Evolutionary conservation across 192 early-diverging fungal species (phyloP).

Genomic region (Diversispora epigaea): DNA sequence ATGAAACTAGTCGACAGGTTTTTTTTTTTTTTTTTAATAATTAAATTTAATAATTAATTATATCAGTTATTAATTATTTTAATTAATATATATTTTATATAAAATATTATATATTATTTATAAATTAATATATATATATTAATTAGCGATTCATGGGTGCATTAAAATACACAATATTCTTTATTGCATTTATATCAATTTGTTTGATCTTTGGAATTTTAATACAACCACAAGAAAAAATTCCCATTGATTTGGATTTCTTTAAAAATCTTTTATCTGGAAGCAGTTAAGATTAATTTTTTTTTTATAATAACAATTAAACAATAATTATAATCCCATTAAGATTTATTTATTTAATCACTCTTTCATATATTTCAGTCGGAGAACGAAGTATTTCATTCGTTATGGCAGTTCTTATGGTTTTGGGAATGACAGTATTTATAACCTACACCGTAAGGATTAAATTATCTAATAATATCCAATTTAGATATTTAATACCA

Average conservation of each 20-base stretch:
- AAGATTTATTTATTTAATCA: neutral
- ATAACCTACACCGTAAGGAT: slow-evolving; percentile 55
- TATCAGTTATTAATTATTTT: too few relatives aligned
- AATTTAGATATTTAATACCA: too few relatives aligned
- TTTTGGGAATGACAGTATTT: slow-evolving; percentile 55
- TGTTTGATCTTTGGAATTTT: slow-evolving; percentile 54
- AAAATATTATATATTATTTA: neutral
- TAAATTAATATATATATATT: neutral
- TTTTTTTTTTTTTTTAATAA: too few relatives aligned
- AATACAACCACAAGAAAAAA: slow-evolving; percentile 39
- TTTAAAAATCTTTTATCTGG: slow-evolving; percentile 46
- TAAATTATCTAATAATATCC: too few relatives aligned
- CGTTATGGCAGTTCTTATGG: slow-evolving; percentile 45
- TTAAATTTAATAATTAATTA: too few relatives aligned
- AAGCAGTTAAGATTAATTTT: slow-evolving; percentile 41
- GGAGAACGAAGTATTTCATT: slow-evolving; percentile 39
- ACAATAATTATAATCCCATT: neutral
- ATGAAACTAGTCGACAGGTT: slow-evolving; percentile 31
- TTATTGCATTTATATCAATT: slow-evolving; percentile 47
- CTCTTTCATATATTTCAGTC: neutral
- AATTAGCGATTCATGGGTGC: slow-evolving; percentile 44
- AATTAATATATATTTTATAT: neutral
- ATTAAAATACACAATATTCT: slow-evolving; percentile 58
- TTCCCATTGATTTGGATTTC: slow-evolving; percentile 52
- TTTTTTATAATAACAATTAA: neutral